phyloP scores from a whole-genome alignment of 2,329 filamentous ascomycete species.

The Bipolaris cookei region DNA sequence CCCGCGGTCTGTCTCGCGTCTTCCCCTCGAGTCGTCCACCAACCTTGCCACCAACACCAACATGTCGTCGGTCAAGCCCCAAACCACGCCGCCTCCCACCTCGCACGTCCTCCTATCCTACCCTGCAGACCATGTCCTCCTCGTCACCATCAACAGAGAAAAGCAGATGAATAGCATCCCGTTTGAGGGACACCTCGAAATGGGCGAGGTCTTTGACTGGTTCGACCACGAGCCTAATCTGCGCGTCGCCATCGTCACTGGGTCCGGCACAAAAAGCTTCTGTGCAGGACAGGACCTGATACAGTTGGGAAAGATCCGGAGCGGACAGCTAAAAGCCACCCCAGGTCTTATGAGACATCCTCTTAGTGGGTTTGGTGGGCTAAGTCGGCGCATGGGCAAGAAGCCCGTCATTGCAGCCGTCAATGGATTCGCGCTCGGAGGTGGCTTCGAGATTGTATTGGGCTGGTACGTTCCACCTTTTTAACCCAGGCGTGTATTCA shows the following conservation, averaged over 20 bases:
- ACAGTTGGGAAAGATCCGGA: constrained; percentile 47
- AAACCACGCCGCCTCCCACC: constrained; percentile 41
- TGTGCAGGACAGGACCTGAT: constrained; percentile 63
- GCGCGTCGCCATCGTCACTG: constrained; percentile 57
- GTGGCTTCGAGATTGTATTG: constrained; percentile 63
- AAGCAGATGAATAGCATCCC: constrained; percentile 56
- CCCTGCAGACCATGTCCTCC: constrained; percentile 56
- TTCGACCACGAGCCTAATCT: constrained; percentile 60
- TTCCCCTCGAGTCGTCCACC: too few relatives aligned
- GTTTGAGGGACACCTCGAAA: constrained; percentile 55
- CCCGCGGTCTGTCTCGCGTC: neutral
- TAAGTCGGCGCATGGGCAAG: constrained; percentile 63
- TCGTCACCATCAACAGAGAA: constrained; percentile 62
- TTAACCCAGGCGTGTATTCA: neutral
- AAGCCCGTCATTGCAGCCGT: constrained; percentile 67
- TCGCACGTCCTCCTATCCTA: constrained; percentile 52
- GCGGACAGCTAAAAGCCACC: constrained; percentile 31
- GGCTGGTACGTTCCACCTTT: constrained; percentile 55
- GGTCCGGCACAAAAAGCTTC: constrained; percentile 60
- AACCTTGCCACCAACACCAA: neutral
- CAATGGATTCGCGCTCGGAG: constrained; percentile 64
- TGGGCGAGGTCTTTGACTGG: constrained; percentile 59
- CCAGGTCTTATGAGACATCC: constrained; percentile 50
- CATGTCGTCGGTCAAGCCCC: constrained; percentile 38
- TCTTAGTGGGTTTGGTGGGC: constrained; percentile 59